phyloP scores from a whole-genome alignment of 352 stramenopile genomes.

The Peronospora belbahrii region DNA sequence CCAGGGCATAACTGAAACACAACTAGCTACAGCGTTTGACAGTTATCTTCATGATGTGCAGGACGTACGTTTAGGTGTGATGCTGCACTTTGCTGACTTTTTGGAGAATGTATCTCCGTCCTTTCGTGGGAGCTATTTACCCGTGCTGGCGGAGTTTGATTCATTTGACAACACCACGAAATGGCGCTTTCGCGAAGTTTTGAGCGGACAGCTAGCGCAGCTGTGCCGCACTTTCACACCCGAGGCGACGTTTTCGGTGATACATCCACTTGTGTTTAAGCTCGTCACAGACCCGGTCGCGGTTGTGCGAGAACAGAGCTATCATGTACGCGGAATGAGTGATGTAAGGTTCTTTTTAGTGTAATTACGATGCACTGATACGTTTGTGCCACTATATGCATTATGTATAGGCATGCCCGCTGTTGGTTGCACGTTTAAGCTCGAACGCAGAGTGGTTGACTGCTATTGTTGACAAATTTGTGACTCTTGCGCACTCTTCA shows the following conservation, averaged over 20 bases:
- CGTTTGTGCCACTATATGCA: conserved; percentile 2
- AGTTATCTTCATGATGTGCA: conserved; percentile 76
- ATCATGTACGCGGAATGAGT: conserved; percentile 27
- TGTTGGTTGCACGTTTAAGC: conserved; percentile 44
- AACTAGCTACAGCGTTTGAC: conserved; percentile 78
- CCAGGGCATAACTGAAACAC: conserved; percentile 63
- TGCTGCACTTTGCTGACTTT: conserved; percentile 85
- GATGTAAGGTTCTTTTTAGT: not conserved
- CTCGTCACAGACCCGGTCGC: conserved; percentile 70
- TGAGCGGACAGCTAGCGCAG: conserved; percentile 67
- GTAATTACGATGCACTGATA: conserved; percentile 1
- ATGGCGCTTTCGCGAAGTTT: conserved; percentile 72
- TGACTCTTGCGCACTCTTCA: conserved; percentile 40
- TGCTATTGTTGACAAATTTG: conserved; percentile 40
- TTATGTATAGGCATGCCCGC: conserved; percentile 43
- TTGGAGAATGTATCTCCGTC: conserved; percentile 58
- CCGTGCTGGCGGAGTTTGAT: conserved; percentile 62
- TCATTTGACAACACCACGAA: conserved; percentile 69
- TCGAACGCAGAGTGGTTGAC: conserved; percentile 42
- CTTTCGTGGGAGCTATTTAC: conserved; percentile 73
- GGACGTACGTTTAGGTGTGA: conserved; percentile 74
- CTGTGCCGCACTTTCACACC: conserved; percentile 65
- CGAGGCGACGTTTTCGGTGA: conserved; percentile 62
- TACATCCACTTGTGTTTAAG: conserved; percentile 70
- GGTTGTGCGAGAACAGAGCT: conserved; percentile 64